A percentile compares a stretch with the other conserved stretches of the same genome.
Evolutionary conservation across 495 filamentous ascomycete species (phyloP).

Genomic region (Opeltia flavorubescens): DNA sequence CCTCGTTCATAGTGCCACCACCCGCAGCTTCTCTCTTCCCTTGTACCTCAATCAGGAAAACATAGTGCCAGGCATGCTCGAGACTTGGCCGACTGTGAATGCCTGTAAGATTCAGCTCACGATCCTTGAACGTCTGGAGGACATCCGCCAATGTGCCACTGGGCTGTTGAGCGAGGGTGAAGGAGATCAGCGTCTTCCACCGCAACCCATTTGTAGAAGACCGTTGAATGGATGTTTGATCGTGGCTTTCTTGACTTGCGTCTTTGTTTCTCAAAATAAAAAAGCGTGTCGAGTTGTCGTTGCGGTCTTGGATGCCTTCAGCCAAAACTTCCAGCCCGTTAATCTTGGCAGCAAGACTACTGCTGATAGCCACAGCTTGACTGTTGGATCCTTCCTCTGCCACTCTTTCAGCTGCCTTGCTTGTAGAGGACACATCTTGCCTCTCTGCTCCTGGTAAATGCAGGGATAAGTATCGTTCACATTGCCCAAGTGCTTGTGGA

Average conservation of each 20-base stretch:
- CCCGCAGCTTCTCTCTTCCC: constrained; percentile 35
- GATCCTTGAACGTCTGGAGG: constrained; percentile 58
- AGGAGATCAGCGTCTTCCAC: constrained; percentile 64
- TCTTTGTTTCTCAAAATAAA: constrained; percentile 49
- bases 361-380: constrained; percentile 58
- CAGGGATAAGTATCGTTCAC: constrained; percentile 52
- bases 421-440: constrained; percentile 78
- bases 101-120: constrained; percentile 70
- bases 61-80: constrained; percentile 68
- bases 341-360: constrained; percentile 52
- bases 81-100: constrained; percentile 78
- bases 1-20: constrained; percentile 35
- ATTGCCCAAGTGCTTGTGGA: constrained; percentile 90
- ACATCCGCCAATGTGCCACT: constrained; percentile 73
- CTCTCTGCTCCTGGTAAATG: constrained; percentile 57
- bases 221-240: background rate
- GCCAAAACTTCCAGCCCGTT: constrained; percentile 56
- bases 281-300: constrained; percentile 81
- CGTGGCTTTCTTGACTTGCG: constrained; percentile 1
- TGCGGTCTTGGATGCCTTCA: constrained; percentile 63
- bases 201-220: background rate
- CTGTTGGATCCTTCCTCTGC: constrained; percentile 39
- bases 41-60: constrained; percentile 88
- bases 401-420: constrained; percentile 65
- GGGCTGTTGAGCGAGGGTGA: constrained; percentile 62